Conservation (phyloP, 495 filamentous ascomycete genomes). For the Lepraria neglecta region DNA sequence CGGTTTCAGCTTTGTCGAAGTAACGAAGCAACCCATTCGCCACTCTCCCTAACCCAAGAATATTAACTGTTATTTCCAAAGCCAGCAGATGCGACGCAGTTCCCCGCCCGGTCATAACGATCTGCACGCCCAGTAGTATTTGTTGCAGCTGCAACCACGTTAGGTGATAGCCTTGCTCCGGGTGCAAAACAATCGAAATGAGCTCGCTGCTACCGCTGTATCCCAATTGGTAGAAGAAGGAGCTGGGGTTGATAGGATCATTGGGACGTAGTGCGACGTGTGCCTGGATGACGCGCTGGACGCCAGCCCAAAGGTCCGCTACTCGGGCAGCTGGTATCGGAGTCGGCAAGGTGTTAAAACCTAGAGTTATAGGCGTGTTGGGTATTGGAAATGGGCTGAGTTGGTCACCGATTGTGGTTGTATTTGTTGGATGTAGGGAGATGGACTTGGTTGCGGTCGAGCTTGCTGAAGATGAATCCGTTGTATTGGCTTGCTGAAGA, state of each 20-base stretch:
- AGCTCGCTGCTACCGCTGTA: neutral
- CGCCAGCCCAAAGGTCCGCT: neutral
- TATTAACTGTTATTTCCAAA: too few species aligned
- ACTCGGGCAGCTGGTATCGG: neutral
- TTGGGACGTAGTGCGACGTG: neutral
- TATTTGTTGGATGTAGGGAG: neutral
- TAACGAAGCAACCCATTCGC: too few species aligned
- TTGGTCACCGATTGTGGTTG: neutral
- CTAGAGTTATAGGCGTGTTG: neutral
- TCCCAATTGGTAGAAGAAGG: neutral
- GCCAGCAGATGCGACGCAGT: too few species aligned
- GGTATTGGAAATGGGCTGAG: neutral
- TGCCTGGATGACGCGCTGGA: neutral
- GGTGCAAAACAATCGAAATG: neutral
- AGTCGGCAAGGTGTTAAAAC: neutral
- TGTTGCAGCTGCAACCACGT: conserved; percentile 3
- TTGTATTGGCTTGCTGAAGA: neutral
- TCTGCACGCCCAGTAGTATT: neutral
- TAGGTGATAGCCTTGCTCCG: neutral
- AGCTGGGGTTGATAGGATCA: neutral
- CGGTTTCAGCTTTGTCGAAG: too few species aligned
- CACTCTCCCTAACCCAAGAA: too few species aligned
- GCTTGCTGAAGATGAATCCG: neutral
- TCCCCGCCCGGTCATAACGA: neutral
- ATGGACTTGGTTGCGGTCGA: neutral